Percentiles rank a stretch among this genome's conserved stretches.
phyloP scores from a whole-genome alignment of 768 basidiomycete species.

The Pleurotus ostreatus region DNA sequence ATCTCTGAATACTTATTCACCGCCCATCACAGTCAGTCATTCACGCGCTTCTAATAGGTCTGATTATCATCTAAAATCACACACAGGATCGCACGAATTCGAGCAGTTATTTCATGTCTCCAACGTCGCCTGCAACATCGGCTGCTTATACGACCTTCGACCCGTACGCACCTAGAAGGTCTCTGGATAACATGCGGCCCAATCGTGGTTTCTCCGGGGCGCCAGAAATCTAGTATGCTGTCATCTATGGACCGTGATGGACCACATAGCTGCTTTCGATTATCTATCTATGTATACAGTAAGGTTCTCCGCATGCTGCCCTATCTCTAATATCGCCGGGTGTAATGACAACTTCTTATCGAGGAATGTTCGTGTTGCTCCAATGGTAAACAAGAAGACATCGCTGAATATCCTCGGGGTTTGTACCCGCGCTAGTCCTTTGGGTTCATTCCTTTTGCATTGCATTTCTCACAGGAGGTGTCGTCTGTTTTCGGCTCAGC shows the following conservation, averaged over 20 bases:
- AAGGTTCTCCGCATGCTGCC: not conserved
- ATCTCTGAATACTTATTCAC: constrained; percentile 12
- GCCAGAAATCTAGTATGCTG: not conserved
- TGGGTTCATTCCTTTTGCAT: not conserved
- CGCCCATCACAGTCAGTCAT: not conserved
- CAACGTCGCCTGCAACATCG: constrained; percentile 15
- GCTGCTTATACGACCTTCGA: constrained; percentile 16
- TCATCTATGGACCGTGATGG: no score
- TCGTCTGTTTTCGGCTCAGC: no score
- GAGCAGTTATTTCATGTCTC: constrained; percentile 7
- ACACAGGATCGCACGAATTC: constrained; percentile 1
- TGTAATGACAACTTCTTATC: constrained; percentile 26
- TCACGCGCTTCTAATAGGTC: not conserved
- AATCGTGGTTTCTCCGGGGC: constrained; percentile 1
- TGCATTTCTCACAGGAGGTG: not conserved
- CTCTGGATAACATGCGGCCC: not conserved
- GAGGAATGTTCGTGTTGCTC: not conserved
- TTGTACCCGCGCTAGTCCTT: not conserved
- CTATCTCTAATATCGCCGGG: not conserved
- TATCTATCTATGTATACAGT: not conserved
- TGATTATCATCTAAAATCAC: not conserved
- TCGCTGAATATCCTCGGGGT: not conserved
- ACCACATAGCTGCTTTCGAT: not conserved
- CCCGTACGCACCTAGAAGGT: constrained; percentile 2
- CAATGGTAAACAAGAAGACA: not conserved